These are phyloP conservation scores for Delonix regia DNA, from an alignment of 306 rosid species.

Conservation along the genomic window DNA sequence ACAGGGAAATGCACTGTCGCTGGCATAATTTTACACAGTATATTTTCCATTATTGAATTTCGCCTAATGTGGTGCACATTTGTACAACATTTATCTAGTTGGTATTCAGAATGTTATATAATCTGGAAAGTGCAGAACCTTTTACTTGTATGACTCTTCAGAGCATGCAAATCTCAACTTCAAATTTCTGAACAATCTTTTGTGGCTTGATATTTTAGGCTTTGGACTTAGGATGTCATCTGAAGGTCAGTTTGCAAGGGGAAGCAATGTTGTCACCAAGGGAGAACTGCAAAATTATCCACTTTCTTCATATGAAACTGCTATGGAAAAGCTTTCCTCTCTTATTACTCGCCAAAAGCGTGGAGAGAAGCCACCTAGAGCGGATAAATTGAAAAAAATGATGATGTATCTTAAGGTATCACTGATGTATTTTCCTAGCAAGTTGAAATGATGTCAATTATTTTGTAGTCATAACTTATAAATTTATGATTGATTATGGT, in stretches of 20 bases:
- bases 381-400: constrained; percentile 58
- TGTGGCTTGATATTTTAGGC: constrained; percentile 49
- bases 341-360: constrained; percentile 64
- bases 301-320: constrained; percentile 53
- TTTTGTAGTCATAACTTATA: constrained; percentile 11
- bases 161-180: constrained; percentile 5
- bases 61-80: neutral
- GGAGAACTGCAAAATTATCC: constrained; percentile 39
- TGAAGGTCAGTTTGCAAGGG: constrained; percentile 36
- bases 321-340: constrained; percentile 82
- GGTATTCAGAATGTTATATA: neutral
- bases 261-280: constrained; percentile 39
- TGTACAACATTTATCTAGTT: constrained; percentile 20
- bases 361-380: constrained; percentile 48
- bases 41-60: neutral
- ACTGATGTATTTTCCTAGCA: neutral
- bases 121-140: neutral
- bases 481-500: neutral
- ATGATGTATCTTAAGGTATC: constrained; percentile 65
- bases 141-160: neutral
- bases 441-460: constrained; percentile 14
- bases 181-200: constrained; percentile 24
- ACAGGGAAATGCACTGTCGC: neutral
- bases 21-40: neutral
- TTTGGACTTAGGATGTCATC: constrained; percentile 41